Evolutionary conservation across 176 grass and related monocot species (phyloP).

Genomic region (Rhynchospora breviuscula): DNA sequence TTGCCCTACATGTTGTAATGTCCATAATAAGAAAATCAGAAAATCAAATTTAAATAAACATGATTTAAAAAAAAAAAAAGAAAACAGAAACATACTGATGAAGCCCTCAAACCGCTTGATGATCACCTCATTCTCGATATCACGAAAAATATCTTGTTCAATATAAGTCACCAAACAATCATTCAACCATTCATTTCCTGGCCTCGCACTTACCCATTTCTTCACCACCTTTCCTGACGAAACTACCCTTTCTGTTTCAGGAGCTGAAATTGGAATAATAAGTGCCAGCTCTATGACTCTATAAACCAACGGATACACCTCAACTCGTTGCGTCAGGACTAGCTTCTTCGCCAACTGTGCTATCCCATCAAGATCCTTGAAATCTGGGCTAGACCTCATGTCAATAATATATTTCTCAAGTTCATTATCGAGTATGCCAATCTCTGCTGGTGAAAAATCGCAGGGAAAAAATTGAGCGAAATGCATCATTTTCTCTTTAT

Average conservation of each 20-base stretch:
- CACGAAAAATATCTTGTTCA: neutral
- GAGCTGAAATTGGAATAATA: neutral
- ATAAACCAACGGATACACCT: neutral
- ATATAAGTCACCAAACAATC: neutral
- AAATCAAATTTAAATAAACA: neutral
- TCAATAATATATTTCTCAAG: neutral
- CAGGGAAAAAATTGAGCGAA: neutral
- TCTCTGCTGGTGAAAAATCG: neutral
- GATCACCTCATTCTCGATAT: neutral
- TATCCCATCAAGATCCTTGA: neutral
- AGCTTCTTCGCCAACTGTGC: neutral
- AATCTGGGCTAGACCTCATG: neutral
- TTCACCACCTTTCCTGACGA: neutral
- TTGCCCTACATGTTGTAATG: neutral
- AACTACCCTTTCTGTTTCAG: neutral
- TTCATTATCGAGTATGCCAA: neutral
- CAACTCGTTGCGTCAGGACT: neutral
- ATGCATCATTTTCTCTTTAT: neutral
- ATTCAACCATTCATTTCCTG: neutral
- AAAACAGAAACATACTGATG: neutral
- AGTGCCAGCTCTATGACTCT: neutral
- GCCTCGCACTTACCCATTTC: neutral
- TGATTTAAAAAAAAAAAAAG: neutral
- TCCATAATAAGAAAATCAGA: neutral
- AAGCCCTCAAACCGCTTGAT: neutral